phyloP scores from a whole-genome alignment of 495 filamentous ascomycete species.

The Diplogelasinospora grovesii region DNA sequence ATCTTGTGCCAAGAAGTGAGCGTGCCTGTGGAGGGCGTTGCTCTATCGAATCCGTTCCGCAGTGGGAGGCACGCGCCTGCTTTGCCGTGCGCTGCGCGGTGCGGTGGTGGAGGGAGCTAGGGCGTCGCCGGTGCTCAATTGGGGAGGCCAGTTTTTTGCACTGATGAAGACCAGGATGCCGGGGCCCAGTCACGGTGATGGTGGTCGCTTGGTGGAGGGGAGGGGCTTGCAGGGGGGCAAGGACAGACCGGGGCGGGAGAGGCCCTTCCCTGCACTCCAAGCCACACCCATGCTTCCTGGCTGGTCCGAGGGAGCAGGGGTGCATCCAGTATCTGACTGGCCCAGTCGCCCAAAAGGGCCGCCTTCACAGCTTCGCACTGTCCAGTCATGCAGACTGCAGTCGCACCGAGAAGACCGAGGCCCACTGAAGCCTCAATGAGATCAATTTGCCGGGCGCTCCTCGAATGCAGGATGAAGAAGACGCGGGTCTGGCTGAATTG shows the following conservation, averaged over 20 bases:
- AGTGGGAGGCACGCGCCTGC: conserved; percentile 7
- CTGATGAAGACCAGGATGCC: conserved; percentile 9
- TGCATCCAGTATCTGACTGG: background rate
- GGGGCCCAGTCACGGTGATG: conserved; percentile 5
- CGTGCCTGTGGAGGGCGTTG: conserved; percentile 8
- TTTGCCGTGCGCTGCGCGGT: conserved; percentile 10
- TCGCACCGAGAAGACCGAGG: too few species aligned
- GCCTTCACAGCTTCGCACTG: conserved; percentile 1
- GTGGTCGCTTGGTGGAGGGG: conserved; percentile 3
- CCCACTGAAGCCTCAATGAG: too few species aligned
- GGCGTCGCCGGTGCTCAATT: conserved; percentile 8
- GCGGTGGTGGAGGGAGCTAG: conserved; percentile 12
- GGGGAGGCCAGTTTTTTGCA: conserved; percentile 9
- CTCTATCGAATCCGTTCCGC: conserved; percentile 9
- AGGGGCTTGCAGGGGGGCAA: conserved; percentile 6
- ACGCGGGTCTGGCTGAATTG: too few species aligned
- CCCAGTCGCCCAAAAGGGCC: background rate
- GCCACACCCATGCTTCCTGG: conserved; percentile 10
- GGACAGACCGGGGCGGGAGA: conserved; percentile 3
- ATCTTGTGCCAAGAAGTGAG: background rate
- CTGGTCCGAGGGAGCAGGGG: conserved; percentile 4
- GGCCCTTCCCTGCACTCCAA: too few species aligned
- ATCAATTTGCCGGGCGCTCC: too few species aligned
- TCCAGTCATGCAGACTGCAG: background rate
- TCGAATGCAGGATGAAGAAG: too few species aligned